phyloP scores from a whole-genome alignment of 441 rosid genomes.

The Dalechampia spathulata region DNA sequence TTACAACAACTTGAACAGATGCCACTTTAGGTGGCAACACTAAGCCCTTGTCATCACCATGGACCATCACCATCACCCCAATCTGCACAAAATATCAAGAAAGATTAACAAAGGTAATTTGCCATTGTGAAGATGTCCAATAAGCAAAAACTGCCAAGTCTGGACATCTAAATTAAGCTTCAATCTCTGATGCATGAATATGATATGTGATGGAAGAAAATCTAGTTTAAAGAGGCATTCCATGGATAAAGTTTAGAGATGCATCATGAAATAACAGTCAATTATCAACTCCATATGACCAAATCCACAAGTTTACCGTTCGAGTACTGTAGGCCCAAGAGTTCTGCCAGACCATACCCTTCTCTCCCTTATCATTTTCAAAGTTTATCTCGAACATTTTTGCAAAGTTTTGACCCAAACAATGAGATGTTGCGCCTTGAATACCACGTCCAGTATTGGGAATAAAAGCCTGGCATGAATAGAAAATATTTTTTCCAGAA shows the following conservation, averaged over 20 bases:
- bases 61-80: constrained; percentile 99
- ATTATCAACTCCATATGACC: neutral
- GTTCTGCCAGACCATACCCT: constrained; percentile 94
- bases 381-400: constrained; percentile 92
- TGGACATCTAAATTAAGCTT: neutral
- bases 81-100: constrained; percentile 36
- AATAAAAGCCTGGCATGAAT: constrained; percentile 66
- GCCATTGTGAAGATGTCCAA: neutral
- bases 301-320: constrained; percentile 36
- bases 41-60: constrained; percentile 87
- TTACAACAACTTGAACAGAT: constrained; percentile 72
- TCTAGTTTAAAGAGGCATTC: no score
- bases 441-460: constrained; percentile 97
- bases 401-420: constrained; percentile 94
- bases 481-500: neutral
- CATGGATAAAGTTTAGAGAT: no score
- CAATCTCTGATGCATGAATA: neutral
- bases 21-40: constrained; percentile 94
- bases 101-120: neutral
- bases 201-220: neutral
- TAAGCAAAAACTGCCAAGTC: neutral
- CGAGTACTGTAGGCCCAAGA: constrained; percentile 98
- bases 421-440: constrained; percentile 98
- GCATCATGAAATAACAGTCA: neutral
- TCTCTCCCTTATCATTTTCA: constrained; percentile 92